These are phyloP conservation scores for Entamoeba dispar DNA, from an alignment of 208 protist species.

Conservation along the genomic window DNA sequence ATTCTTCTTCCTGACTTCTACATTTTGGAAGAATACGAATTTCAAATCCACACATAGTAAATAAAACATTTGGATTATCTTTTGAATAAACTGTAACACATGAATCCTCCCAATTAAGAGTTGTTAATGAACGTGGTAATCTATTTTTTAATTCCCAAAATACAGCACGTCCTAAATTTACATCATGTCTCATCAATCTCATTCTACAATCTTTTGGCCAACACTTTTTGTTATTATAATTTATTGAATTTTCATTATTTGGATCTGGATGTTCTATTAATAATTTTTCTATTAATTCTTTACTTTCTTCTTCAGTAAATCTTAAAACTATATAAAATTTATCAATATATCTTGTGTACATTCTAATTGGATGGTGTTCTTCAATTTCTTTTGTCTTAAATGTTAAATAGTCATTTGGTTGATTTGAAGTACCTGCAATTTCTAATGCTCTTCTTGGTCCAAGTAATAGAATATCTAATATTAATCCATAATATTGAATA, in stretches of 20 bases:
- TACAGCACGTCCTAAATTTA: conserved; percentile 94
- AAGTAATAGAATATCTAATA: conserved; percentile 92
- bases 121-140: conserved; percentile 79
- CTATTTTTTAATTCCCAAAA: conserved; percentile 97
- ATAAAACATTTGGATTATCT: conserved; percentile 98
- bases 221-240: conserved; percentile 95
- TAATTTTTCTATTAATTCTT: conserved; percentile 89
- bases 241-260: conserved; percentile 90
- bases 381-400: conserved; percentile 75
- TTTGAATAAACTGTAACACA: conserved; percentile 97
- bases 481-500: conserved; percentile 93
- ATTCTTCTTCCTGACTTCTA: conserved; percentile 58
- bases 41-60: conserved; percentile 97
- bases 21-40: conserved; percentile 55
- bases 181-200: conserved; percentile 96
- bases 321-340: conserved; percentile 80
- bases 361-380: conserved; percentile 69
- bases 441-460: conserved; percentile 85
- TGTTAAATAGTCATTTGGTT: conserved; percentile 89
- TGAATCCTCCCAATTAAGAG: conserved; percentile 76
- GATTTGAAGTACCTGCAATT: conserved; percentile 75
- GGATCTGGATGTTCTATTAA: conserved; percentile 95
- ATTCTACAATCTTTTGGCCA: conserved; percentile 97
- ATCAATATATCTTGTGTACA: conserved; percentile 87
- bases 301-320: conserved; percentile 82